Percentiles rank a stretch among this genome's conserved stretches.
These are phyloP conservation scores for Dryadomyces quercivorus DNA, from an alignment of 2,329 filamentous ascomycete genomes.

Conservation along the genomic window DNA sequence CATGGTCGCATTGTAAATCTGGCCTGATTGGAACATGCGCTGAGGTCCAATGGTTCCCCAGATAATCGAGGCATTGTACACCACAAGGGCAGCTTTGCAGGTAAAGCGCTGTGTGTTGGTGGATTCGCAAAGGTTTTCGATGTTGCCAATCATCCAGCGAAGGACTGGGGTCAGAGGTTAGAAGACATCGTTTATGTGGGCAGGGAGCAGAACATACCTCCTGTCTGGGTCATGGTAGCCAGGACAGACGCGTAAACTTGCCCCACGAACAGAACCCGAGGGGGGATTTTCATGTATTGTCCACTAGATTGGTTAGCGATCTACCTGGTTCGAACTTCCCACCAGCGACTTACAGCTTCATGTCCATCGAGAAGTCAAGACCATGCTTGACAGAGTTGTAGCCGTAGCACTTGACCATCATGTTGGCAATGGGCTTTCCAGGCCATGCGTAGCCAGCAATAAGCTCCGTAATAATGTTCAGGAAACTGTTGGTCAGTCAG, in stretches of 20 bases:
- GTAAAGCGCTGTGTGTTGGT: conserved; percentile 35
- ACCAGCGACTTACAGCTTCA: conserved; percentile 13
- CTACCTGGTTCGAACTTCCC: no score
- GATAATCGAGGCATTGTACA: conserved; percentile 43
- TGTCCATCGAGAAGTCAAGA: conserved; percentile 30
- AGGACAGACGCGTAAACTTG: conserved; percentile 46
- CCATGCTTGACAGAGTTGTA: conserved; percentile 32
- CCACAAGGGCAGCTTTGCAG: conserved; percentile 40
- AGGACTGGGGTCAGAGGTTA: conserved; percentile 12
- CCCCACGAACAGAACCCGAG: conserved; percentile 44
- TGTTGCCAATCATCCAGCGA: conserved; percentile 36
- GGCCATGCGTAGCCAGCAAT: conserved; percentile 29
- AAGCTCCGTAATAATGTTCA: conserved; percentile 35
- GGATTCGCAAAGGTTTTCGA: conserved; percentile 34
- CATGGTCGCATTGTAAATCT: conserved; percentile 35
- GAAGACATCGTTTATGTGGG: neutral
- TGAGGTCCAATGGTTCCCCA: conserved; percentile 42
- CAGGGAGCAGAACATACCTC: neutral
- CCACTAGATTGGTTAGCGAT: neutral
- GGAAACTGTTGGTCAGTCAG: conserved; percentile 19
- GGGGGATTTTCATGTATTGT: conserved; percentile 31
- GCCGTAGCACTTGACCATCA: conserved; percentile 30
- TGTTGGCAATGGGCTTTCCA: conserved; percentile 33
- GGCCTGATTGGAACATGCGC: conserved; percentile 36
- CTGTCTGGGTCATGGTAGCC: conserved; percentile 26